These are phyloP conservation scores for Caloboletus inedulis DNA, from an alignment of 1,284 basidiomycete genomes.

Conservation along the genomic window DNA sequence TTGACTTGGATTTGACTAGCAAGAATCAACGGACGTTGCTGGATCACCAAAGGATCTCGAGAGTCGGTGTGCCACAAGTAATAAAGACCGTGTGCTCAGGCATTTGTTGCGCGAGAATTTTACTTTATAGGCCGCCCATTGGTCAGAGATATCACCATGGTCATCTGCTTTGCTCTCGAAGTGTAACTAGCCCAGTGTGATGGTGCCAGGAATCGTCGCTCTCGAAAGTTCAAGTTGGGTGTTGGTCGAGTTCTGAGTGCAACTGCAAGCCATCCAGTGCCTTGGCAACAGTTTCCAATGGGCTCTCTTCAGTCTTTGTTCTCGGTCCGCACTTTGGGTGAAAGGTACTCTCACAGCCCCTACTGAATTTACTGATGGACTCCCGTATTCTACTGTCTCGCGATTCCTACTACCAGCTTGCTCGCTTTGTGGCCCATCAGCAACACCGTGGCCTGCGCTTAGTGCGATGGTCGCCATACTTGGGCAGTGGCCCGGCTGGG, in stretches of 20 bases:
- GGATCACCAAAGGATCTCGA: background rate
- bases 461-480: too few species aligned
- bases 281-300: background rate
- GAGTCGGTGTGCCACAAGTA: background rate
- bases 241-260: background rate
- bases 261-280: too few species aligned
- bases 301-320: too few species aligned
- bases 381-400: background rate
- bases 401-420: too few species aligned
- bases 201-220: background rate
- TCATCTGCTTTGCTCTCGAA: background rate
- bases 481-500: too few species aligned
- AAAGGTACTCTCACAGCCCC: too few species aligned
- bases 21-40: background rate
- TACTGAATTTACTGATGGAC: background rate
- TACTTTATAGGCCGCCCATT: background rate
- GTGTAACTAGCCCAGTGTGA: background rate
- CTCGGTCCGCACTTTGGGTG: background rate
- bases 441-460: too few species aligned
- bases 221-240: background rate
- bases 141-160: background rate
- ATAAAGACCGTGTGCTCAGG: background rate
- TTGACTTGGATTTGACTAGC: conserved; percentile 3
- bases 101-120: background rate
- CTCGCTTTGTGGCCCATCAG: too few species aligned